A percentile compares a stretch with the other conserved stretches of the same genome.
These are phyloP conservation scores for Mallotus repandus DNA, from an alignment of 441 rosid species.

Conservation along the genomic window DNA sequence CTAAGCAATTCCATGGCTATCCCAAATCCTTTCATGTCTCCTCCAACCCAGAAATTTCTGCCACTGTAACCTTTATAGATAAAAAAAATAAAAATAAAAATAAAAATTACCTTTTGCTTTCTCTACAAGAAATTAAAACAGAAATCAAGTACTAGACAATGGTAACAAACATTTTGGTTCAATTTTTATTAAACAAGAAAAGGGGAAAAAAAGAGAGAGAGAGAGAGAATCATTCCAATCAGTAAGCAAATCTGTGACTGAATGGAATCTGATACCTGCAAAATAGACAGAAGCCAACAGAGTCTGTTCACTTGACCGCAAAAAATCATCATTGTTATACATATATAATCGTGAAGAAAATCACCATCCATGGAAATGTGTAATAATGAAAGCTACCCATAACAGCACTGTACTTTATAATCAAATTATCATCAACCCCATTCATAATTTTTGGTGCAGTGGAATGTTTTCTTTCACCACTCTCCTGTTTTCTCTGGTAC, in stretches of 20 bases:
- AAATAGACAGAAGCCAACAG: constrained; percentile 16
- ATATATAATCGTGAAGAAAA: too few relatives aligned
- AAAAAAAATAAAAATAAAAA: too few relatives aligned
- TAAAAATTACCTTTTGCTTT: too few relatives aligned
- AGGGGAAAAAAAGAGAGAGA: neutral
- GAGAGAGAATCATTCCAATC: constrained; percentile 21
- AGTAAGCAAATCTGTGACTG: constrained; percentile 51
- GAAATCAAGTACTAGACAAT: neutral
- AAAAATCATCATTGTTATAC: neutral
- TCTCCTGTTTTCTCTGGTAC: too few relatives aligned
- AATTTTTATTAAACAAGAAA: constrained; percentile 19
- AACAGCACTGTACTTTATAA: neutral
- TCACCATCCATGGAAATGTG: too few relatives aligned
- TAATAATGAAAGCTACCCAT: neutral
- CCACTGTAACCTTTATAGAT: too few relatives aligned
- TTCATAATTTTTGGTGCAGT: neutral
- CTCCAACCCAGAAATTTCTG: neutral
- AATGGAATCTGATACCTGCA: constrained; percentile 41
- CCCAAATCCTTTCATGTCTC: constrained; percentile 46
- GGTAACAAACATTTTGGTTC: neutral
- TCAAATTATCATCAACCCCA: neutral
- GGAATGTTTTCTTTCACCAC: neutral
- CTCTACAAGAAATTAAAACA: neutral
- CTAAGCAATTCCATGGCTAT: constrained; percentile 61
- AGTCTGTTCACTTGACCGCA: constrained; percentile 12